Evolutionary conservation across 2,329 filamentous ascomycete genomes (phyloP), one percentile per base, ranked within the genome.

Genomic region (Aspergillus fumigatus): DNA sequence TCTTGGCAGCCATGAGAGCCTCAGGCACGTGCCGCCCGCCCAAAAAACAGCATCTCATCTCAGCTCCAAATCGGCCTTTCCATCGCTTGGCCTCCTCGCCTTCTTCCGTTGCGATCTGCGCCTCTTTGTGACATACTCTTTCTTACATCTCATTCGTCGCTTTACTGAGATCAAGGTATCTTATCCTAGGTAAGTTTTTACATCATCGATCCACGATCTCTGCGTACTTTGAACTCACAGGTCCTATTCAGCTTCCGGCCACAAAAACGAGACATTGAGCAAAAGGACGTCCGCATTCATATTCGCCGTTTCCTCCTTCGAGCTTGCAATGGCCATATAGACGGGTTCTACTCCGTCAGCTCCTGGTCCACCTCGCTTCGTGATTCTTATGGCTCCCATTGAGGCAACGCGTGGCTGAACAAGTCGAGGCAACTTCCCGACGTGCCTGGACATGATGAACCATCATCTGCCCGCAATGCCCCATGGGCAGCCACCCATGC

Each of bases 401-500:
- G 70, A 73, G 68, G 70, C 66, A 71, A 70, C 64, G 70, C 71
- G 70, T 72, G 70, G 68, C 64, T 70, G 60, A 69, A 70, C 52
- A 62, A 59, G 66, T 71, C 65, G 70, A 71, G 68, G 65, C 70
- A 69, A 66, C 59, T 56, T 57, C 58, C 58, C 61, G 55, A 64
- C 60, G 55, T 66, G 65, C 64, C 62, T 68, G 67, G 67, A 71
- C 70, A 76, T 70, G 69, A 77, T 77, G 73, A 77, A 77, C 66
- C 74, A 76, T 63, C 74, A 77, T 67, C 65, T 75, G 63, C 73
- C 70, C 65, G 70, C 69, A 62, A 77, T 75, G 71, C 73, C 70
- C 61, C 76, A 78, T 71, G 76, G 76, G 74, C 77, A 78, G 69
- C 77, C 78, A 54, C 78, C 80, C 47, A 80, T 80, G 68, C 77